Conservation (phyloP, 164 flowering plant species). For the Cinnamomum chago region DNA sequence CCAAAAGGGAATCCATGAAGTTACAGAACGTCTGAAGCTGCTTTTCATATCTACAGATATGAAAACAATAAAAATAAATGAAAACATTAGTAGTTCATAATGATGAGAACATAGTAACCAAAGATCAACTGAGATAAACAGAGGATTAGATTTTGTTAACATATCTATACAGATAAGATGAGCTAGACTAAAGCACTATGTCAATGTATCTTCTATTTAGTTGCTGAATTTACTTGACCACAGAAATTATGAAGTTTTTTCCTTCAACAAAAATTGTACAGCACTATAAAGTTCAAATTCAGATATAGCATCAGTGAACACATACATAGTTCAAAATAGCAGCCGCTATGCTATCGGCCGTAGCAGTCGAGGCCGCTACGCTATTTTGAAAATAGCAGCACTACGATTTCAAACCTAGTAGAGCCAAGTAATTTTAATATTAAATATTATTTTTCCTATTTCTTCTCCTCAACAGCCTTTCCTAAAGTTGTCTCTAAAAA, state of each 20-base stretch:
- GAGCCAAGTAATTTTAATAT: too few species aligned
- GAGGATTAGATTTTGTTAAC: not conserved
- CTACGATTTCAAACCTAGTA: too few species aligned
- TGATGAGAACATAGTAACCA: not conserved
- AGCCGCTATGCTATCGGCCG: too few species aligned
- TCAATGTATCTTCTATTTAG: not conserved
- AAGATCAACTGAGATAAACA: not conserved
- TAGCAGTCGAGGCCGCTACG: too few species aligned
- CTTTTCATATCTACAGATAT: constrained; percentile 58
- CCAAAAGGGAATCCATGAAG: constrained; percentile 81
- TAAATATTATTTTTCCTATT: too few species aligned
- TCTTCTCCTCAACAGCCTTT: too few species aligned
- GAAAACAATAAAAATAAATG: constrained; percentile 3
- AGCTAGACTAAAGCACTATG: not conserved
- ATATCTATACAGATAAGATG: not conserved
- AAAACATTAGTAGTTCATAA: not conserved
- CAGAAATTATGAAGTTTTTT: not conserved
- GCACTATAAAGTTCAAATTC: too few species aligned
- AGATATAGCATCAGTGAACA: not conserved
- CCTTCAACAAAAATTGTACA: too few species aligned
- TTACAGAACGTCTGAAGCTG: constrained; percentile 73
- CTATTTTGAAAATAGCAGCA: too few species aligned
- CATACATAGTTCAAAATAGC: too few species aligned
- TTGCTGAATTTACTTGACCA: not conserved
- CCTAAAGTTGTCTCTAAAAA: too few species aligned